These are phyloP conservation scores for Cladophialophora immunda DNA, from an alignment of 2,329 filamentous ascomycete species.

Conservation along the genomic window DNA sequence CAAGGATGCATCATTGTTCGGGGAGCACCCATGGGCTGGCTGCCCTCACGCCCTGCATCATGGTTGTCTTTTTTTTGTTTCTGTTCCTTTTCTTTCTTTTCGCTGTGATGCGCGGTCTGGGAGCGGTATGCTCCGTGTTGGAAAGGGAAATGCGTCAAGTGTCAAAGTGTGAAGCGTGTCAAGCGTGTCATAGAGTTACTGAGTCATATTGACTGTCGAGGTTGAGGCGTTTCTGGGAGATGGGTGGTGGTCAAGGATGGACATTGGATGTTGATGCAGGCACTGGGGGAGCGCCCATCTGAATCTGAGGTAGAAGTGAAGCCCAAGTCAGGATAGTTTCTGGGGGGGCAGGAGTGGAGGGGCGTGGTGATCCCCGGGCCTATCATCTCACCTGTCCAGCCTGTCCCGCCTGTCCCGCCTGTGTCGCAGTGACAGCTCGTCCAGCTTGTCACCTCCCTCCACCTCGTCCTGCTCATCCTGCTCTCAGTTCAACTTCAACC, in stretches of 20 bases:
- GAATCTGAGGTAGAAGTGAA: not conserved
- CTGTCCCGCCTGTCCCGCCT: too few species aligned
- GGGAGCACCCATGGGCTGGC: not conserved
- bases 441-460: not conserved
- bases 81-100: not conserved
- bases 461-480: too few species aligned
- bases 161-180: not conserved
- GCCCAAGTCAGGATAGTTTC: not conserved
- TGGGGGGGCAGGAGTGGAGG: not conserved
- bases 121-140: not conserved
- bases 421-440: too few species aligned
- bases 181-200: not conserved
- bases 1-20: not conserved
- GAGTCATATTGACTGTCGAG: not conserved
- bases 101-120: not conserved
- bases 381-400: not conserved
- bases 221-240: not conserved
- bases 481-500: not conserved
- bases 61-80: not conserved
- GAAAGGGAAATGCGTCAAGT: not conserved
- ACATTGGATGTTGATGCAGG: not conserved
- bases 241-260: not conserved
- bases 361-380: not conserved
- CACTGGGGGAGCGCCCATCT: not conserved
- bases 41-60: not conserved